Evolutionary conservation across 2,329 filamentous ascomycete genomes (phyloP).

Genomic region (Fusarium sp.): DNA sequence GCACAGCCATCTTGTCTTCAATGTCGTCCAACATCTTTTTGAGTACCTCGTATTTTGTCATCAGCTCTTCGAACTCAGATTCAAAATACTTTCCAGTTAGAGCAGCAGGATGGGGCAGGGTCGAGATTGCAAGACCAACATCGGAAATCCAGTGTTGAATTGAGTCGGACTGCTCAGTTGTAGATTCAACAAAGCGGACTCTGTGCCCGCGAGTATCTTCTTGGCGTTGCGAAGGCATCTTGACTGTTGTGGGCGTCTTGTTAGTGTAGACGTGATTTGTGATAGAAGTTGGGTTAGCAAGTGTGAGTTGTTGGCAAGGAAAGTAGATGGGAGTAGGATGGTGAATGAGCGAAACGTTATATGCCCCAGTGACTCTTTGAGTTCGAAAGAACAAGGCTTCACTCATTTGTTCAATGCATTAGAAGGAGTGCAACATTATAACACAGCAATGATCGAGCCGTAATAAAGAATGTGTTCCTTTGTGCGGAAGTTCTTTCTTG

Average conservation of each 20-base stretch:
- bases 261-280: background rate
- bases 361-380: background rate
- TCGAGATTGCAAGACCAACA: background rate
- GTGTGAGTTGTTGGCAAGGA: background rate
- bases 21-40: background rate
- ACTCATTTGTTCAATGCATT: background rate
- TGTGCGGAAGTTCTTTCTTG: too few species aligned
- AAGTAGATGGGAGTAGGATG: too few species aligned
- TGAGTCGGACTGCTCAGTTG: background rate
- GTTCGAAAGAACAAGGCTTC: accelerated
- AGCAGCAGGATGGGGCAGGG: too few species aligned
- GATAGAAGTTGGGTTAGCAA: background rate
- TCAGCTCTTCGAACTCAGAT: background rate
- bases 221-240: background rate
- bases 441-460: too few species aligned
- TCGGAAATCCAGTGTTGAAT: background rate
- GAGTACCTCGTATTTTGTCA: background rate
- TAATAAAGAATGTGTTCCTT: background rate
- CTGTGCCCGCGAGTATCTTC: too few species aligned
- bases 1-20: background rate
- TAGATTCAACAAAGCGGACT: accelerated
- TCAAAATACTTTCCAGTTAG: background rate
- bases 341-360: background rate
- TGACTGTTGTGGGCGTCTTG: background rate
- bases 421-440: too few species aligned